A percentile compares a stretch with the other conserved stretches of the same genome.
phyloP scores from a whole-genome alignment of 2,329 filamentous ascomycete species.

The Tolypocladium amazonense region DNA sequence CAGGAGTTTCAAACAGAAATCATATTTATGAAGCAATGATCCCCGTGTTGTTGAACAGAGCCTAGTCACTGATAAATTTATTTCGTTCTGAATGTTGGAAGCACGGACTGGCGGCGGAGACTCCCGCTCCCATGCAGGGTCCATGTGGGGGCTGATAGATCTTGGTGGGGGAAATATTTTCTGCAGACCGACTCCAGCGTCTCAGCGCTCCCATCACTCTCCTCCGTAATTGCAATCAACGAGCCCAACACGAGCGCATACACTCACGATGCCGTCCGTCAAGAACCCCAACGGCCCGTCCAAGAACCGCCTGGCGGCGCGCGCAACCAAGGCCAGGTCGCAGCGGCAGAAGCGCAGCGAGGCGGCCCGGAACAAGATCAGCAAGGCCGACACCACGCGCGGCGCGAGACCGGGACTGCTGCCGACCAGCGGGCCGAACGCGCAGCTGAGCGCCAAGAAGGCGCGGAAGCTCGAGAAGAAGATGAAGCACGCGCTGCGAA shows the following conservation, averaged over 20 bases:
- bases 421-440: conserved; percentile 44
- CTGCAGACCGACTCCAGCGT: not conserved
- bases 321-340: conserved; percentile 33
- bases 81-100: not conserved
- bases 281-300: conserved; percentile 48
- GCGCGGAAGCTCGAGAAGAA: conserved; percentile 44
- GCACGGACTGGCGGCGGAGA: not conserved
- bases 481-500: conserved; percentile 39
- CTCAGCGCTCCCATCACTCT: no score
- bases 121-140: not conserved
- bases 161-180: not conserved
- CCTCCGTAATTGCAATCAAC: not conserved
- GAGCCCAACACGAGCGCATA: not conserved
- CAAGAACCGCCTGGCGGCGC: conserved; percentile 39
- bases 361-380: conserved; percentile 25
- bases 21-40: not conserved
- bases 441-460: conserved; percentile 43
- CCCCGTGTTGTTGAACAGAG: not conserved
- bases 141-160: not conserved
- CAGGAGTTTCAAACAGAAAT: not conserved
- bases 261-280: conserved; percentile 37
- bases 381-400: conserved; percentile 31
- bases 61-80: not conserved
- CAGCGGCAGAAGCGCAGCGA: conserved; percentile 29
- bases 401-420: conserved; percentile 42